Conservation (phyloP, 345 rosid genomes). For the Salix udensis region DNA sequence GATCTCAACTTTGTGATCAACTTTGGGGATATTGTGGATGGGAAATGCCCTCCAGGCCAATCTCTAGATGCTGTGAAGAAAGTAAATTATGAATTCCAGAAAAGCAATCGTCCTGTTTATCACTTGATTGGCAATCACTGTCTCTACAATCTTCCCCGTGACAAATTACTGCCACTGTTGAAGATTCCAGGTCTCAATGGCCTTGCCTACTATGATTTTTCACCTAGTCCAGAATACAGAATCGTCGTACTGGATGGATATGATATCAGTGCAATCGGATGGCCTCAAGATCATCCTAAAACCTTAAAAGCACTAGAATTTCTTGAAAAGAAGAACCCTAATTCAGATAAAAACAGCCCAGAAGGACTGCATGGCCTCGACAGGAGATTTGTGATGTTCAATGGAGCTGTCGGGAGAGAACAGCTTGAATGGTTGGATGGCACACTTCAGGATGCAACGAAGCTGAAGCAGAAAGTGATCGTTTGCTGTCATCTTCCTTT, state of each 20-base stretch:
- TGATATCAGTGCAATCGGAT: slow-evolving; percentile 83
- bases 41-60: slow-evolving; percentile 63
- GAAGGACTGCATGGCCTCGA: slow-evolving; percentile 57
- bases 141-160: slow-evolving; percentile 89
- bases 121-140: slow-evolving; percentile 96
- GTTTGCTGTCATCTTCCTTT: slow-evolving; percentile 87
- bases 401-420: slow-evolving; percentile 81
- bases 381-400: slow-evolving; percentile 82
- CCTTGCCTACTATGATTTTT: slow-evolving; percentile 78
- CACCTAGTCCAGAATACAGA: slow-evolving; percentile 64
- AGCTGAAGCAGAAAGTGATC: slow-evolving; percentile 59
- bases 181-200: slow-evolving; percentile 47
- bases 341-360: slow-evolving; percentile 78
- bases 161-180: slow-evolving; percentile 63
- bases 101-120: slow-evolving; percentile 63
- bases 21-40: slow-evolving; percentile 89
- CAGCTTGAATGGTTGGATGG: slow-evolving; percentile 73
- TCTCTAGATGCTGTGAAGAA: slow-evolving; percentile 55
- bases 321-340: slow-evolving; percentile 67
- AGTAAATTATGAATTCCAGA: slow-evolving; percentile 50
- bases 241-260: slow-evolving; percentile 78
- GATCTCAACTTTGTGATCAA: slow-evolving; percentile 66
- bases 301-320: slow-evolving; percentile 59
- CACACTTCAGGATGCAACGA: slow-evolving; percentile 63
- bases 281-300: slow-evolving; percentile 74